Evolutionary conservation across 495 filamentous ascomycete genomes (phyloP).

Genomic region (Penicillium macrosclerotiorum): DNA sequence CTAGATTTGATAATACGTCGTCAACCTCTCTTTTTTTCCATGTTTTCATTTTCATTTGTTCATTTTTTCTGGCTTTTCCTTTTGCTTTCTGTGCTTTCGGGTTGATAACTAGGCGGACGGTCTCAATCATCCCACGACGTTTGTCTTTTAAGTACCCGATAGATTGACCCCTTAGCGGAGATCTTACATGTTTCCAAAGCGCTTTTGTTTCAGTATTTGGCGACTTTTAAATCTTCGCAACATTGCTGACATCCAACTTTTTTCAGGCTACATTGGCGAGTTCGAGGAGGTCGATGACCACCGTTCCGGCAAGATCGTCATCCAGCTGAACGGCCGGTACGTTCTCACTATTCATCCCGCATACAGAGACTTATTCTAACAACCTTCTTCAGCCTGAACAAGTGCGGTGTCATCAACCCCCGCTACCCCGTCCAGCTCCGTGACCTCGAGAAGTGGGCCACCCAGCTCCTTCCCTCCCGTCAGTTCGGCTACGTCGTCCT

Average conservation of each 20-base stretch:
- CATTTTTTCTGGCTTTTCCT: conserved; percentile 5
- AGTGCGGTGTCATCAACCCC: conserved; percentile 97
- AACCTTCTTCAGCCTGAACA: conserved; percentile 75
- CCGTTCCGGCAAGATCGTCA: conserved; percentile 96
- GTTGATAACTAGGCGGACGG: conserved; percentile 99
- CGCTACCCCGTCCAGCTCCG: conserved; percentile 97
- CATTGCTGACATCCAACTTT: conserved; percentile 60
- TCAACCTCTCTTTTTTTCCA: no score
- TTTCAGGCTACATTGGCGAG: conserved; percentile 95
- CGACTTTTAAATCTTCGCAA: conserved; percentile 90
- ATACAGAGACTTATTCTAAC: no score
- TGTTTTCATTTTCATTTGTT: conserved; percentile 1
- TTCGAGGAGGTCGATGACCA: conserved; percentile 99
- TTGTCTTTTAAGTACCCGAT: conserved; percentile 99
- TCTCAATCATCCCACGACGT: conserved; percentile 74
- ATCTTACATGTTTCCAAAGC: conserved; percentile 88
- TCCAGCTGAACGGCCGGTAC: conserved; percentile 83
- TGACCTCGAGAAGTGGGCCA: conserved; percentile 98
- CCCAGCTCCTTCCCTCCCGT: conserved; percentile 96
- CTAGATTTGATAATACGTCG: no score
- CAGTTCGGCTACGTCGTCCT: conserved; percentile 99
- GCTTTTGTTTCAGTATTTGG: conserved; percentile 63
- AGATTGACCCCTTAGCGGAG: conserved; percentile 68
- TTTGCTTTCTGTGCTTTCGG: conserved; percentile 53
- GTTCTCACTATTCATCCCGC: no score